Base-by-base conservation (phyloP, 129 eudicot genomes). In the Lactuca saligna region DNA sequence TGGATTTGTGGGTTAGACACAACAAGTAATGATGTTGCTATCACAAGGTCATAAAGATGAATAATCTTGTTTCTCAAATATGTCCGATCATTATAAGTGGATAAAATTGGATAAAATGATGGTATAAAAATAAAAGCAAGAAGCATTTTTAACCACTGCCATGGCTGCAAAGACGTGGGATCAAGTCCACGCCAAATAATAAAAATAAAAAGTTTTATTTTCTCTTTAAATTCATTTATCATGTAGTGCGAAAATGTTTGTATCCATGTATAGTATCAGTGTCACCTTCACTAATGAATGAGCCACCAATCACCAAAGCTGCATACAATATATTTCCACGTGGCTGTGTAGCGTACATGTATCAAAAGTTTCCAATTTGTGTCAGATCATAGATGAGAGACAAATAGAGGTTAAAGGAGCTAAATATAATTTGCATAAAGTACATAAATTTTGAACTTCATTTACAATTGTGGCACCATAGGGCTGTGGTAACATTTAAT, bases 111-210 rank as follows among this genome's bases (percentile, higher is more conserved):
- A 48, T 65, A 62, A 49, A 41, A 12, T 8, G 10, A 20, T 33
- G 16, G 75, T 25, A 34, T 42, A 13, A 31, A 75, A 42, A 63
- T 29, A 31, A 75, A 50, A 63, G 56, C 54, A 72, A 77, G 20
- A 71, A 63, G 66, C 58, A 50, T 46, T n/a, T 11, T 68, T 51
- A 65, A 93, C 97, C 98, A 89, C 98, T 56, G 97, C 89, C 98
- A 93, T 93, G 75, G 89, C 98, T 48, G 96, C 98, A 78, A 91
- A 65, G 98, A 72, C 20, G 98, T 91, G 9, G 98, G 98, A 76
- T 88, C 96, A 75, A 88, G 98, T 72, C 98, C 98, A 82, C 97
- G 95, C 98, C 98, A 93, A 8, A 93, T 64, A 56, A 64, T 25
- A 25, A 25, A 25, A 25, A 1, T 65, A 56, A 61, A 69, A 63